A percentile compares a stretch with the other conserved stretches of the same genome.
Conservation (phyloP, 2,329 filamentous ascomycete genomes). For the Zasmidium angulare region DNA sequence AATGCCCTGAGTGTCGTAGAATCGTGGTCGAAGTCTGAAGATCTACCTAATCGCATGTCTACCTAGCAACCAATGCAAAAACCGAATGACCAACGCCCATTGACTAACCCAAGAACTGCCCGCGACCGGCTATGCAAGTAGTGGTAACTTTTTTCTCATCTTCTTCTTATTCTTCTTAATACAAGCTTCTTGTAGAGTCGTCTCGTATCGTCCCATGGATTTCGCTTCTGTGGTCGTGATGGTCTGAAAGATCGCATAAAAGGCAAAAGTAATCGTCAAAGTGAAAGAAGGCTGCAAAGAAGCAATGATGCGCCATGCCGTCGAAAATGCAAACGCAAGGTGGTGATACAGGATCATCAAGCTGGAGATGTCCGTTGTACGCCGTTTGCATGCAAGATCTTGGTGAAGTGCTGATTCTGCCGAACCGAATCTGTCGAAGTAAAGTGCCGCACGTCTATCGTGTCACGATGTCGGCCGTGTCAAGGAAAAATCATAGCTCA, state of each 20-base stretch:
- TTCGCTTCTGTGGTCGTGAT: constrained; percentile 8
- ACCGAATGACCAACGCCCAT: neutral
- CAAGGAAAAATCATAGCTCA: constrained; percentile 18
- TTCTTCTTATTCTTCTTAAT: constrained; percentile 10
- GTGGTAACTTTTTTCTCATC: too few relatives aligned
- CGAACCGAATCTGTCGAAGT: constrained; percentile 11
- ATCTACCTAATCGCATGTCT: neutral
- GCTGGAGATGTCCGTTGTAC: constrained; percentile 9
- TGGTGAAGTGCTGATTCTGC: constrained; percentile 5
- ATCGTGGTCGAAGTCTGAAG: neutral
- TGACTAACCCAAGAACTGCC: neutral
- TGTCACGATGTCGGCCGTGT: constrained; percentile 19
- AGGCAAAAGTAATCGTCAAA: neutral
- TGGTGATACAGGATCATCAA: constrained; percentile 14
- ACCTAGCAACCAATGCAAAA: neutral
- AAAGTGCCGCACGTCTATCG: constrained; percentile 11
- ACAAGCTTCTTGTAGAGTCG: constrained; percentile 7
- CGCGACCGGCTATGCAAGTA: constrained; percentile 9
- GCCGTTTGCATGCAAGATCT: constrained; percentile 9
- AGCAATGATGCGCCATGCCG: constrained; percentile 11
- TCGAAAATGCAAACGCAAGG: constrained; percentile 9
- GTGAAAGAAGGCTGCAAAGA: constrained; percentile 6
- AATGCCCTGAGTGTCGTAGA: neutral
- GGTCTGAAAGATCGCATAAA: constrained; percentile 1
- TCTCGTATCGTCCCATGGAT: constrained; percentile 7